Evolutionary conservation across 2,329 filamentous ascomycete genomes (phyloP).

Genomic region (Penicillium glabrum): DNA sequence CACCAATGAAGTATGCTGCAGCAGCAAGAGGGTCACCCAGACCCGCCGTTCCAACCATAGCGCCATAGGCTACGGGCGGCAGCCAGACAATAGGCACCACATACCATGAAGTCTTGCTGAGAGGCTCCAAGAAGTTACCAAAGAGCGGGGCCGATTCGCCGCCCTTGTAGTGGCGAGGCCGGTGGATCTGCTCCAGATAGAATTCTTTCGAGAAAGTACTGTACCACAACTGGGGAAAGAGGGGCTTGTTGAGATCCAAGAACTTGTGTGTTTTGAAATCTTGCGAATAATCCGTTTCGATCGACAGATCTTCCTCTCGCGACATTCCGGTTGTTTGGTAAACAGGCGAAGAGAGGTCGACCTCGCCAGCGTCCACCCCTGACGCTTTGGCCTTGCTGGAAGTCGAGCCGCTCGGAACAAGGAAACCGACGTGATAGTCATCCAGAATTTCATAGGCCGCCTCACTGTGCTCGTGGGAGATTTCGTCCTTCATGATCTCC

Average conservation of each 20-base stretch:
- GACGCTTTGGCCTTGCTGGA: conserved; percentile 33
- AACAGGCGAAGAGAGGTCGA: conserved; percentile 27
- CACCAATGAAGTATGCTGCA: conserved; percentile 65
- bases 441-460: conserved; percentile 94
- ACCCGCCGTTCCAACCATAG: conserved; percentile 63
- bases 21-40: conserved; percentile 53
- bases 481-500: conserved; percentile 76
- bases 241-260: conserved; percentile 79
- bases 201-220: conserved; percentile 93
- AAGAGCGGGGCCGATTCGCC: conserved; percentile 91
- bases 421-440: conserved; percentile 79
- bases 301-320: conserved; percentile 78
- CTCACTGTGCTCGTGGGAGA: conserved; percentile 84
- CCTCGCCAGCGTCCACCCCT: conserved; percentile 28
- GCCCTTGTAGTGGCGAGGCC: conserved; percentile 92
- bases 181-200: conserved; percentile 93
- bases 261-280: conserved; percentile 95
- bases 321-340: conserved; percentile 78
- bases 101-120: conserved; percentile 95
- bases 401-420: conserved; percentile 61
- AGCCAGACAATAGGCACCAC: conserved; percentile 81
- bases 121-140: conserved; percentile 97
- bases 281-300: conserved; percentile 71
- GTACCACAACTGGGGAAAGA: conserved; percentile 84
- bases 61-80: conserved; percentile 74